Base-by-base conservation (phyloP, 2,329 filamentous ascomycete genomes). In the Teratosphaeria nubilosa region DNA sequence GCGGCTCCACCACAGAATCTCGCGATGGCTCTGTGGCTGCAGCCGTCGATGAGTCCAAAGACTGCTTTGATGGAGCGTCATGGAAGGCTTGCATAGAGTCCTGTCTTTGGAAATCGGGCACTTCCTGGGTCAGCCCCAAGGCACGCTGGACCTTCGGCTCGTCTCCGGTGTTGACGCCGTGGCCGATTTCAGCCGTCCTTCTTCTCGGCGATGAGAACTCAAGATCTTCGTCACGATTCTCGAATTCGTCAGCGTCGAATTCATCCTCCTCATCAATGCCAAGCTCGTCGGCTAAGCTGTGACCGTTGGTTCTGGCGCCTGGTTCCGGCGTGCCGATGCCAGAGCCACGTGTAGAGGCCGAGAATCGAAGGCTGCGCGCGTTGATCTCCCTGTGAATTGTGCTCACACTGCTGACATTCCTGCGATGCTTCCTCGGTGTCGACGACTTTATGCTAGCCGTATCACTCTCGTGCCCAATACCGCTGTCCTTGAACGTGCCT, bases 251-350 rank as follows among this genome's bases (percentile, higher is more conserved):
- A 5, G 65, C 77, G 57, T 84, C 82, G 51, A 83, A 80, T 60
- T 88, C 87, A 32, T 91, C 89, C 58, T 92, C 88, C 60, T 88
- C 87, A 58, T 91, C 89, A 61, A 96, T 88, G 61, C 89, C 86
- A 57, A 99, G 80, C 74, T 99, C 94, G 66, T 97, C 91, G 0
- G 94, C 94, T 48, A 99, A 79, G 62, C 87, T 95, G 59, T 90
- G 74, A 1, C 87, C 88, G 65, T 84, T 78, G 59, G 81, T 82
- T 54, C 77, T 76, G 78, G 80, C 86, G 80, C 72, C 87, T 78
- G 77, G 75, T n/a, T 71, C 69, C 13, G 58, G 58, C 65, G 71
- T 65, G 24, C 53, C 30, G 13, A 57, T 71, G 69, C 61, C 54
- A 37, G 63, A 64, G 11, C 57, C 59, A 41, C 64, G 60, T 5